Evolutionary conservation across 352 stramenopile species (phyloP).

Genomic region (Phytophthora kernoviae): DNA sequence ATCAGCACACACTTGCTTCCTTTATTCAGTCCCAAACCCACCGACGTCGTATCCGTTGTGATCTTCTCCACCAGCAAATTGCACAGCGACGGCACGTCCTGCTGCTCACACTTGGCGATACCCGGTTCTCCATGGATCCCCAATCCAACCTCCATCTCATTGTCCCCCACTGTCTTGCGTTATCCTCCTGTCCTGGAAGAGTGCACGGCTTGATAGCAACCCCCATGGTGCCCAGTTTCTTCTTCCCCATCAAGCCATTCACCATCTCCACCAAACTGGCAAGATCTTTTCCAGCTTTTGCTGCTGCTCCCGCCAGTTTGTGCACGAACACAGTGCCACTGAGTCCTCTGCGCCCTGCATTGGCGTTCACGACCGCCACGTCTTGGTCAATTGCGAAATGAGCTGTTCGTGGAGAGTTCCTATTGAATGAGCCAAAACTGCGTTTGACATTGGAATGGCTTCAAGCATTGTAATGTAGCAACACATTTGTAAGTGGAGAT

Average conservation of each 20-base stretch:
- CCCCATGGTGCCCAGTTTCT: constrained; percentile 92
- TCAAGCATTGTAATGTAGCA: too few relatives aligned
- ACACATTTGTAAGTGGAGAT: too few relatives aligned
- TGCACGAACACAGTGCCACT: constrained; percentile 97
- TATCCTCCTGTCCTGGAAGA: constrained; percentile 85
- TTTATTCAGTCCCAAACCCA: constrained; percentile 43
- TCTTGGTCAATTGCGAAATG: constrained; percentile 99
- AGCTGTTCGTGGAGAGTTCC: too few relatives aligned
- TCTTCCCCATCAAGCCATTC: constrained; percentile 52
- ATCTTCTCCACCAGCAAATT: constrained; percentile 64
- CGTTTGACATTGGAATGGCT: too few relatives aligned
- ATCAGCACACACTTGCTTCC: constrained; percentile 78
- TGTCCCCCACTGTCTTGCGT: constrained; percentile 62
- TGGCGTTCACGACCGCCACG: constrained; percentile 89
- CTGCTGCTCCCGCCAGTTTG: constrained; percentile 95
- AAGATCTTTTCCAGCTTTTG: constrained; percentile 80
- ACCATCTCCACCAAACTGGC: constrained; percentile 73
- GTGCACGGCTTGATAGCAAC: constrained; percentile 95
- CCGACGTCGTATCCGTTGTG: constrained; percentile 34
- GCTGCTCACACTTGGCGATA: constrained; percentile 62
- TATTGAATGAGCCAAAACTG: too few relatives aligned
- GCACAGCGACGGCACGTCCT: constrained; percentile 54
- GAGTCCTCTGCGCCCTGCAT: constrained; percentile 96
- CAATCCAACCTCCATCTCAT: constrained; percentile 93
- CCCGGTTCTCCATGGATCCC: constrained; percentile 96